Percentiles rank a stretch among this genome's conserved stretches.
These are phyloP conservation scores for Arabis hirsuta DNA, from an alignment of 345 rosid genomes.

Conservation along the genomic window DNA sequence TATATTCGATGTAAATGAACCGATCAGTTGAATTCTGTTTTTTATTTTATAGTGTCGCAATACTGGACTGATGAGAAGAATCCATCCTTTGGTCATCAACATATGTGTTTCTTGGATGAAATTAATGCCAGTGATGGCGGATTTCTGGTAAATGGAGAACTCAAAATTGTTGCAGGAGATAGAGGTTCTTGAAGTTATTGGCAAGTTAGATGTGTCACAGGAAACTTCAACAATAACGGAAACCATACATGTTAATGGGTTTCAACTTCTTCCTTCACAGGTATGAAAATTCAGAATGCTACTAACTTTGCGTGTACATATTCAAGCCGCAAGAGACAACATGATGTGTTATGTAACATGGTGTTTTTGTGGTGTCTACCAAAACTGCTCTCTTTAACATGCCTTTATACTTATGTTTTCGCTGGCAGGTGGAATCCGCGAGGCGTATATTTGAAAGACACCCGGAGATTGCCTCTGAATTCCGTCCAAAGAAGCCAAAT, in stretches of 20 bases:
- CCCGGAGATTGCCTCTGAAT: conserved; percentile 30
- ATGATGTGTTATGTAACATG: too few relatives aligned
- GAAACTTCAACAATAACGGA: neutral
- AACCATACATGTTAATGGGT: neutral
- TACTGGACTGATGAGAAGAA: neutral
- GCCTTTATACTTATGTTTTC: too few relatives aligned
- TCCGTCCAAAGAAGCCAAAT: conserved; percentile 16
- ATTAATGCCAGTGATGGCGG: conserved; percentile 10
- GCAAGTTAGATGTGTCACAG: neutral
- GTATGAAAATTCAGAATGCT: neutral
- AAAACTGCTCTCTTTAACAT: too few relatives aligned
- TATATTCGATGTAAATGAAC: too few relatives aligned
- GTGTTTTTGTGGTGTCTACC: too few relatives aligned
- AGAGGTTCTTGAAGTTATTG: neutral
- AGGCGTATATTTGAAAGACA: too few relatives aligned
- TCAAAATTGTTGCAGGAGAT: conserved; percentile 71
- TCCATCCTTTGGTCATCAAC: neutral
- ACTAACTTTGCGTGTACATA: too few relatives aligned
- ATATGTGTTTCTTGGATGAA: neutral
- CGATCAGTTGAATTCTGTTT: too few relatives aligned
- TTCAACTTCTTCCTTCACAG: conserved; percentile 4
- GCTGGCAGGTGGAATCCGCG: too few relatives aligned
- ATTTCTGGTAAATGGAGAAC: conserved; percentile 55
- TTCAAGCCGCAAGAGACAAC: too few relatives aligned
- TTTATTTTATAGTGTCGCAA: too few relatives aligned